phyloP scores from a whole-genome alignment of 768 basidiomycete genomes.

The Tulasnella calospora region DNA sequence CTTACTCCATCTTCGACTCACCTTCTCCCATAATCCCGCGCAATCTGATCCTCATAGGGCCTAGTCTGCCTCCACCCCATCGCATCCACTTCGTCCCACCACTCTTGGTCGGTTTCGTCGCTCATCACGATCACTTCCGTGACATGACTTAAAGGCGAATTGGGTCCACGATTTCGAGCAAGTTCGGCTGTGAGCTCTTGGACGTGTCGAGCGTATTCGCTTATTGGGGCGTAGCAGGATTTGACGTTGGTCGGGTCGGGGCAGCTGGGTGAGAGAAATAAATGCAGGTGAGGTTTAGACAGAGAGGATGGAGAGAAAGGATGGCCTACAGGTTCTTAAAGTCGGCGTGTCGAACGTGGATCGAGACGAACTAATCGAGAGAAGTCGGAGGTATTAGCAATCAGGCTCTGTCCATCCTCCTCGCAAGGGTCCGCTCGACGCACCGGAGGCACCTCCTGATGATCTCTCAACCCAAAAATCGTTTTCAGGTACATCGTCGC shows the following conservation, averaged over 20 bases:
- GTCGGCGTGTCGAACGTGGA: neutral
- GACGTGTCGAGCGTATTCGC: conserved; percentile 1
- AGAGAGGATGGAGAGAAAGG: neutral
- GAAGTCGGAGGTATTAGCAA: neutral
- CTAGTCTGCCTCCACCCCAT: conserved; percentile 11
- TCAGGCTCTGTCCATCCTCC: neutral
- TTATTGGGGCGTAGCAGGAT: neutral
- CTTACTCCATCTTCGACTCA: neutral
- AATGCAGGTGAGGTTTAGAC: neutral
- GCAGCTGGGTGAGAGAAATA: neutral
- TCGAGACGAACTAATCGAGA: conserved; percentile 1
- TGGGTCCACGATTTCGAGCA: neutral
- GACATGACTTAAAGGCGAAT: neutral
- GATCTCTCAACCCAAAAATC: conserved; percentile 17
- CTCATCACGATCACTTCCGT: conserved; percentile 23
- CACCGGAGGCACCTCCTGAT: neutral
- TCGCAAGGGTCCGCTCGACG: neutral
- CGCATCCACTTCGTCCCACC: conserved; percentile 11
- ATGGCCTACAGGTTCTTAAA: neutral
- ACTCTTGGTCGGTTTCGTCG: conserved; percentile 17
- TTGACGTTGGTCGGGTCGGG: neutral
- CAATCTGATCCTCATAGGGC: neutral
- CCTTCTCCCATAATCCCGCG: neutral
- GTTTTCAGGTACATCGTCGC: conserved; percentile 27
- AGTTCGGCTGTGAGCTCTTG: conserved; percentile 16